Conservation (phyloP, 768 basidiomycete genomes). For the Nidularia pulvinata region DNA sequence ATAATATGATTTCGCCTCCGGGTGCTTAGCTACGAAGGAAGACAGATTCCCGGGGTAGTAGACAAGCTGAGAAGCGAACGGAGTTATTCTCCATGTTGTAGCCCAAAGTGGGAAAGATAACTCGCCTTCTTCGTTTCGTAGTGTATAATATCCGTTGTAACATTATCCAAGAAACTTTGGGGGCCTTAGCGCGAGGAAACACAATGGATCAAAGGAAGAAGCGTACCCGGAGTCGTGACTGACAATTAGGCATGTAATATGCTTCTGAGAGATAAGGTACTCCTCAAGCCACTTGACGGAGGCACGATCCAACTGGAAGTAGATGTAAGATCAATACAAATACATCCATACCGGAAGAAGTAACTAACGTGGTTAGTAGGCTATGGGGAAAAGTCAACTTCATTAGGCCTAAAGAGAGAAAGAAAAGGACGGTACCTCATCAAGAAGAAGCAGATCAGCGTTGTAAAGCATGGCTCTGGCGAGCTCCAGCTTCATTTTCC, state of each 20-base stretch:
- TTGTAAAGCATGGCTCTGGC: constrained; percentile 97
- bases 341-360: constrained; percentile 5
- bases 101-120: constrained; percentile 6
- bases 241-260: constrained; percentile 90
- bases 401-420: neutral
- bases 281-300: constrained; percentile 94
- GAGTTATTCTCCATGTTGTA: constrained; percentile 5
- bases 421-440: constrained; percentile 56
- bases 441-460: constrained; percentile 81
- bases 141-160: constrained; percentile 97
- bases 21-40: constrained; percentile 85
- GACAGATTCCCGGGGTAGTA: constrained; percentile 95
- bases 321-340: constrained; percentile 1
- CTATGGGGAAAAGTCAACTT: constrained; percentile 30
- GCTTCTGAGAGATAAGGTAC: constrained; percentile 78
- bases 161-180: constrained; percentile 85
- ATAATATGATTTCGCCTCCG: constrained; percentile 96
- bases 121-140: constrained; percentile 91
- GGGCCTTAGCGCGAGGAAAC: neutral
- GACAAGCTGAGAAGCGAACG: constrained; percentile 55
- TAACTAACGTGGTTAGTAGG: constrained; percentile 87
- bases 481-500: constrained; percentile 99
- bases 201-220: neutral
- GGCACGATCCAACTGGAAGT: constrained; percentile 64
- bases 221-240: constrained; percentile 95